phyloP scores from a whole-genome alignment of 176 grass and related monocot genomes.

The Aegilops longissima region DNA sequence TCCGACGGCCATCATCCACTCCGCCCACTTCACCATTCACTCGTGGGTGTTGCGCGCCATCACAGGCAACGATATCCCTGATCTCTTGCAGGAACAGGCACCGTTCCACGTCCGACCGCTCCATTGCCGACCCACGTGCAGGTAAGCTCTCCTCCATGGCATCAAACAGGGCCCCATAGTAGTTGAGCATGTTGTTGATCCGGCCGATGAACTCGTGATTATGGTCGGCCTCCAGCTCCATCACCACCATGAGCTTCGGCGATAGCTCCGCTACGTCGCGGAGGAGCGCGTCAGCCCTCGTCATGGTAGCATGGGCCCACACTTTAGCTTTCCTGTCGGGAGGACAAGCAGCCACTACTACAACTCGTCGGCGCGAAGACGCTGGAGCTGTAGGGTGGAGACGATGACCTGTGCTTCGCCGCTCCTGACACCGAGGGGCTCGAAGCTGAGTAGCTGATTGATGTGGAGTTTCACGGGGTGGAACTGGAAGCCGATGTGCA shows the following conservation, averaged over 20 bases:
- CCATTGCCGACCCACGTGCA: background rate
- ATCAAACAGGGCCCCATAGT: background rate
- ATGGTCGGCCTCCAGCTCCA: constrained; percentile 66
- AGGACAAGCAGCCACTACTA: background rate
- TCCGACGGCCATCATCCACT: constrained; percentile 23
- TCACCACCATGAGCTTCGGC: constrained; percentile 61
- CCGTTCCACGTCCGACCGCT: constrained; percentile 37
- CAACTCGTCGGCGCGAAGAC: constrained; percentile 21
- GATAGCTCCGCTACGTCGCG: constrained; percentile 5
- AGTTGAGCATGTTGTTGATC: background rate
- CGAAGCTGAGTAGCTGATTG: constrained; percentile 1
- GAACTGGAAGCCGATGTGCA: constrained; percentile 43
- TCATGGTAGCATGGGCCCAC: background rate
- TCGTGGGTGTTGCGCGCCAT: constrained; percentile 50
- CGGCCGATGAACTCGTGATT: background rate
- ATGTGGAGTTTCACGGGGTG: constrained; percentile 34
- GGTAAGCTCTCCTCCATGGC: background rate
- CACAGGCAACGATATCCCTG: constrained; percentile 44
- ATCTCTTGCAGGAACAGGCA: constrained; percentile 57
- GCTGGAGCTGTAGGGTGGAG: constrained; percentile 52
- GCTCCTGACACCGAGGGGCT: constrained; percentile 23
- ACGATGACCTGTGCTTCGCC: constrained; percentile 45
- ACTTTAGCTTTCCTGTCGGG: background rate
- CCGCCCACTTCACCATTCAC: constrained; percentile 35
- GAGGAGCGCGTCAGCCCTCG: constrained; percentile 41